Evolutionary conservation across 176 grass and related monocot species (phyloP).

Genomic region (Neostapfia colusana): DNA sequence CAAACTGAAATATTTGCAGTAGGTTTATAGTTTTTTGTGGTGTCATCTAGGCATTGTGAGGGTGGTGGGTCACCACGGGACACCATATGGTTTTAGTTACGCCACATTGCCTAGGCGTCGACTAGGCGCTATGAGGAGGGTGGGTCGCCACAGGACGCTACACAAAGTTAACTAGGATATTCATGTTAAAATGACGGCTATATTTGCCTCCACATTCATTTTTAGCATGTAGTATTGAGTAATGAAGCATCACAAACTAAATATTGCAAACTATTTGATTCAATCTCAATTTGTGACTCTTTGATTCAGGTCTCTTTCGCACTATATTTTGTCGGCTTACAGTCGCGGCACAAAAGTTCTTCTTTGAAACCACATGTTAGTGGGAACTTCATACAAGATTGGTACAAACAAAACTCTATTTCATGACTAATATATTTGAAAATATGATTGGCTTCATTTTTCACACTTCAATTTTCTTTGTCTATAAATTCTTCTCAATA

Average conservation of each 20-base stretch:
- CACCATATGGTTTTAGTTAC: no score
- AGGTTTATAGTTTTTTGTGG: no score
- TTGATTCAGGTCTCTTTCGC: slow-evolving; percentile 64
- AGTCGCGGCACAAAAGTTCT: slow-evolving; percentile 62
- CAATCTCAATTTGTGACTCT: not conserved
- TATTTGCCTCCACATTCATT: not conserved
- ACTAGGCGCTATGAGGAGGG: no score
- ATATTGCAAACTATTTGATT: not conserved
- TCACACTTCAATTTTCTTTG: not conserved
- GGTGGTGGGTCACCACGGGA: no score
- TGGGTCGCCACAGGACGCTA: no score
- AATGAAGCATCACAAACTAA: not conserved
- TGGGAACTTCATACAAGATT: slow-evolving; percentile 86
- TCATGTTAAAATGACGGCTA: not conserved
- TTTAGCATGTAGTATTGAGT: not conserved
- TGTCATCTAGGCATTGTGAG: no score
- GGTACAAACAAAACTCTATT: slow-evolving; percentile 48
- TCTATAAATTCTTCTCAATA: slow-evolving; percentile 16
- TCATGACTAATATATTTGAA: slow-evolving; percentile 14
- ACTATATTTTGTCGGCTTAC: slow-evolving; percentile 61
- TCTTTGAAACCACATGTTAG: slow-evolving; percentile 77
- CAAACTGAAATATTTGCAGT: no score
- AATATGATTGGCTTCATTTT: slow-evolving; percentile 8
- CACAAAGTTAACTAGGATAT: not conserved
- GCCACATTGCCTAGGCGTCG: no score